Evolutionary conservation across 352 stramenopile genomes (phyloP), one percentile per base, ranked within the genome.

Genomic region (Pythium aristosporum): DNA sequence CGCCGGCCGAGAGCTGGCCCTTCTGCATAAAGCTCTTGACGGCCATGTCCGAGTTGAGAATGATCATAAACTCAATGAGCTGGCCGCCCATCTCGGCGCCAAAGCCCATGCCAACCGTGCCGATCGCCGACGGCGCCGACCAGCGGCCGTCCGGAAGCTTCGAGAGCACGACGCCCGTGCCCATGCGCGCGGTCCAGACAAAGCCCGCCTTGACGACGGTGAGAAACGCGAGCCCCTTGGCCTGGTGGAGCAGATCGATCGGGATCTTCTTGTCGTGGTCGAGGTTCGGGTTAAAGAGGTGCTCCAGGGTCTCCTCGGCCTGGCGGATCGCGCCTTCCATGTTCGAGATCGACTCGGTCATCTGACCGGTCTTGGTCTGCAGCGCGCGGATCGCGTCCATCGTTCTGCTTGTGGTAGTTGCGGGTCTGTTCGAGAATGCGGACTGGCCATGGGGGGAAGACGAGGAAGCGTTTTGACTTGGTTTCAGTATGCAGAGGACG

Each of bases 61-160:
- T 87, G 66, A 96, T 88, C 82, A 96, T 78, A 58, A 94, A 93
- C 74, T 92, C 85, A 61, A 94, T 91, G 67, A 94, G 67, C 68
- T 96, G 79, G 16, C 79, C 87, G 53, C 87, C 87, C 44, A 88
- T 66, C 71, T 96, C 83, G 41, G 81, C 76, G 42, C 87, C 87
- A 68, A 90, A 85, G 63, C 88, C 91, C 77, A 98, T 92, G 48
- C 94, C 94, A 25, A 85, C 81, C 30, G 95, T 93, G 48, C 88
- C 95, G 67, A 99, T 98, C 8, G 96, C 95, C 23, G 87, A 98
- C 16, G 96, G 96, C 16, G 96, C 94, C 46, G 90, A 98, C 96
- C 96, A 99, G 48, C 89, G 92, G 13, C 96, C 95, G 72, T 98
- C 93, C 4, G 85, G 84, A 11, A 98, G 82, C 63, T 97, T 94